Conservation (phyloP, 1,284 basidiomycete species). For the Naganishia cerealis region DNA sequence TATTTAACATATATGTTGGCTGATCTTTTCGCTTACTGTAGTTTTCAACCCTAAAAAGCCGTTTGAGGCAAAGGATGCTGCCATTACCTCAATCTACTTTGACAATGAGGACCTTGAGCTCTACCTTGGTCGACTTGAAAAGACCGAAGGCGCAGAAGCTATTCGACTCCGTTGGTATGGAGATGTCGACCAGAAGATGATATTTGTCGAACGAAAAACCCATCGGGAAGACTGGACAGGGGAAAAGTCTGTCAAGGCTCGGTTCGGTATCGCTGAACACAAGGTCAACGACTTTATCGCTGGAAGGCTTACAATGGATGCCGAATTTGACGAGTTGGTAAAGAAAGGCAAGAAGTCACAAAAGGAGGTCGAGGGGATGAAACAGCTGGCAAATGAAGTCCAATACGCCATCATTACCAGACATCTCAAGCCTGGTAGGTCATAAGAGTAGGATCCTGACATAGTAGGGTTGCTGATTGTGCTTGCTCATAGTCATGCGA, state of each 20-base stretch:
- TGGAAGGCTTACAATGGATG: conserved; percentile 91
- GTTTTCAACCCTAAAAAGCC: conserved; percentile 97
- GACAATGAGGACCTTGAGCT: conserved; percentile 95
- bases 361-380: conserved; percentile 90
- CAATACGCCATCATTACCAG: conserved; percentile 88
- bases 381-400: conserved; percentile 92
- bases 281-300: conserved; percentile 87
- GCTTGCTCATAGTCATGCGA: conserved; percentile 69
- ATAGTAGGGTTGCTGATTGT: conserved; percentile 8
- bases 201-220: conserved; percentile 98
- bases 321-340: conserved; percentile 83
- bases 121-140: conserved; percentile 95
- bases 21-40: conserved; percentile 45
- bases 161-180: conserved; percentile 97
- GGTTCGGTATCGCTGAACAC: conserved; percentile 94
- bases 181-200: conserved; percentile 79
- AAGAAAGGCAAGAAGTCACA: conserved; percentile 92
- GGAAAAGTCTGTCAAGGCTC: conserved; percentile 97
- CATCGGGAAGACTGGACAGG: conserved; percentile 99
- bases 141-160: conserved; percentile 97
- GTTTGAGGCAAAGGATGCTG: conserved; percentile 83
- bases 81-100: conserved; percentile 60
- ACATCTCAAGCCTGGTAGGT: conserved; percentile 73
- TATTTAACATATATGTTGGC: background rate
- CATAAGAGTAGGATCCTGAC: background rate